Evolutionary conservation across 805 yeast species (phyloP).

Genomic region (Cyberlindnera xylosilytica): DNA sequence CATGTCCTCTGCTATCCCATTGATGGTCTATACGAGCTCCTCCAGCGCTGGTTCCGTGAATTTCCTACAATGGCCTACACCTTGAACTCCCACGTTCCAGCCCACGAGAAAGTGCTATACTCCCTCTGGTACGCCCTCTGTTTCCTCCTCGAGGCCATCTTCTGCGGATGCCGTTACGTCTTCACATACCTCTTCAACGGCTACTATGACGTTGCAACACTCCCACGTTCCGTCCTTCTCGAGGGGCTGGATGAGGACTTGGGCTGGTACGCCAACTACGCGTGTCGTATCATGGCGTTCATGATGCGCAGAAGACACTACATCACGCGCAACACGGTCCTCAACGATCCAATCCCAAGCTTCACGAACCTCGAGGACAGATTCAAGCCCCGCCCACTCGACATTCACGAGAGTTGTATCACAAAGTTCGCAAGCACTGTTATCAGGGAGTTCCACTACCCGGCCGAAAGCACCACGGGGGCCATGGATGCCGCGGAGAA

Average conservation of each 20-base stretch:
- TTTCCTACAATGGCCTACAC: constrained; percentile 20
- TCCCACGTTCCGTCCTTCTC: constrained; percentile 11
- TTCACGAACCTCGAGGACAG: constrained; percentile 13
- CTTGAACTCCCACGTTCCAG: constrained; percentile 12
- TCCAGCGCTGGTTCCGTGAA: constrained; percentile 17
- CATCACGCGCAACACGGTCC: constrained; percentile 16
- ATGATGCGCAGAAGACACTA: constrained; percentile 20
- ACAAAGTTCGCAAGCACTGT: constrained; percentile 14
- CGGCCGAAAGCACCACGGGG: constrained; percentile 13
- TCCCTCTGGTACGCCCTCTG: constrained; percentile 19
- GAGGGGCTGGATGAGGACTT: constrained; percentile 10
- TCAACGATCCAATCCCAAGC: constrained; percentile 23
- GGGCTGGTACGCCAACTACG: constrained; percentile 17
- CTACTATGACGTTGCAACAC: constrained; percentile 11
- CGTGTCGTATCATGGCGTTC: constrained; percentile 22
- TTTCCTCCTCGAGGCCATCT: constrained; percentile 16
- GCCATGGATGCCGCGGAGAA: not conserved
- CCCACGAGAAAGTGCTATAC: constrained; percentile 17
- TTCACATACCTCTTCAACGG: constrained; percentile 25
- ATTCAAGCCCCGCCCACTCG: constrained; percentile 18
- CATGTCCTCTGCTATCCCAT: constrained; percentile 22
- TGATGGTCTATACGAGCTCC: constrained; percentile 10
- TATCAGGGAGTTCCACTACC: constrained; percentile 21
- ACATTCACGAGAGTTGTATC: constrained; percentile 22
- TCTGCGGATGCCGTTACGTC: constrained; percentile 20